Percentiles rank a stretch among this genome's conserved stretches.
phyloP scores from a whole-genome alignment of 805 yeast genomes.

The Metschnikowia reukaufii region DNA sequence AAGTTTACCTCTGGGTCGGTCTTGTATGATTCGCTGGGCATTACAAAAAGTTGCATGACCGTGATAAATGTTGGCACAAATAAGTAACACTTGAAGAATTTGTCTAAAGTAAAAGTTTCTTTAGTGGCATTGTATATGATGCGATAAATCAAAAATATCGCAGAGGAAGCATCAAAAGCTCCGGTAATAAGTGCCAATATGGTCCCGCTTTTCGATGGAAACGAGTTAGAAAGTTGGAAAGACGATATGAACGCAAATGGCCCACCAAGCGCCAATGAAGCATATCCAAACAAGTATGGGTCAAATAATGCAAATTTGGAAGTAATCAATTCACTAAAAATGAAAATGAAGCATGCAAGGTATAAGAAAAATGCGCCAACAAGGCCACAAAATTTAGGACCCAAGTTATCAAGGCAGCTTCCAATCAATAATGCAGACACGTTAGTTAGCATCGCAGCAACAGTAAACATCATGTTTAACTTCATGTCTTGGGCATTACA shows the following conservation, averaged over 20 bases:
- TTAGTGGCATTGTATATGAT: slow-evolving; percentile 35
- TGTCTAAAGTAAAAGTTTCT: slow-evolving; percentile 38
- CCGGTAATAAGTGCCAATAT: slow-evolving; percentile 56
- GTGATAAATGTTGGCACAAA: slow-evolving; percentile 51
- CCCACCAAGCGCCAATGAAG: slow-evolving; percentile 56
- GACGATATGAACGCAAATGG: slow-evolving; percentile 57
- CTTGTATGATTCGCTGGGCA: slow-evolving; percentile 53
- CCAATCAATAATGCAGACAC: slow-evolving; percentile 55
- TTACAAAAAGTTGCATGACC: slow-evolving; percentile 43
- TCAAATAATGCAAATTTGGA: slow-evolving; percentile 32
- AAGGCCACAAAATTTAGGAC: slow-evolving; percentile 55
- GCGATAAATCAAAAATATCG: slow-evolving; percentile 51
- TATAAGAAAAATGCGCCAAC: slow-evolving; percentile 50
- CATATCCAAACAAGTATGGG: slow-evolving; percentile 53
- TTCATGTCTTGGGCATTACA: slow-evolving; percentile 55
- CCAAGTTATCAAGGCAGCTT: slow-evolving; percentile 46
- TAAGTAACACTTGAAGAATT: slow-evolving; percentile 49
- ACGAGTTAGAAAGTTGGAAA: slow-evolving; percentile 57
- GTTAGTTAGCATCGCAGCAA: slow-evolving; percentile 56
- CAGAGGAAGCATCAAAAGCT: slow-evolving; percentile 59
- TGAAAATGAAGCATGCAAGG: slow-evolving; percentile 47
- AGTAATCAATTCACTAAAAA: slow-evolving; percentile 33
- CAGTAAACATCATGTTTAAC: slow-evolving; percentile 58
- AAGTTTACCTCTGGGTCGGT: slow-evolving; percentile 30
- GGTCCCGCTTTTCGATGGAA: slow-evolving; percentile 53